Conservation (phyloP, 768 basidiomycete species). For the Psilocybe cyanescens region DNA sequence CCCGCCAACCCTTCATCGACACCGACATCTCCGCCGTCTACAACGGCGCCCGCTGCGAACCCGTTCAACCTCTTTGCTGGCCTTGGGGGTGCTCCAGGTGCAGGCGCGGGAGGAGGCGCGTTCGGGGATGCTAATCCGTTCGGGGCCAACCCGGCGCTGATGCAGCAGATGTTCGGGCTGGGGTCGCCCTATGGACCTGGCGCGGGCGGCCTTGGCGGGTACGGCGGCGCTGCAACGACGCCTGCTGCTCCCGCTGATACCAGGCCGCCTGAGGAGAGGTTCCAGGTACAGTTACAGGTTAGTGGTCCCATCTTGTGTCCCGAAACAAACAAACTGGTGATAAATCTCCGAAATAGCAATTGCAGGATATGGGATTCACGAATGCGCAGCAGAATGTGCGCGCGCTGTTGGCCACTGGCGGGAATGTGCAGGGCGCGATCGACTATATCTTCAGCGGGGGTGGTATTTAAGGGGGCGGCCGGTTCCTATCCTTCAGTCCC, state of each 20-base stretch:
- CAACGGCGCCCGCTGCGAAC: conserved; percentile 20
- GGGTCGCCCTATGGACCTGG: conserved; percentile 32
- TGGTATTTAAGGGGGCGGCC: conserved; percentile 47
- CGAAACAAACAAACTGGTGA: background rate
- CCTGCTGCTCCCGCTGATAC: conserved; percentile 64
- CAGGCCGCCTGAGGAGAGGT: conserved; percentile 88
- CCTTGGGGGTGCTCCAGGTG: conserved; percentile 16
- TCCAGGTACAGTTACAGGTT: conserved; percentile 85
- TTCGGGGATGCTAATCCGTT: conserved; percentile 34
- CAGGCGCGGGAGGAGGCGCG: conserved; percentile 25
- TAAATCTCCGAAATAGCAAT: conserved; percentile 55
- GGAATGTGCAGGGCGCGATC: conserved; percentile 90
- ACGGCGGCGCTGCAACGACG: conserved; percentile 28
- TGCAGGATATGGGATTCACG: conserved; percentile 94
- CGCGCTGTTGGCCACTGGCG: conserved; percentile 89
- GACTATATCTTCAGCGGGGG: conserved; percentile 90
- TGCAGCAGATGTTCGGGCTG: conserved; percentile 47
- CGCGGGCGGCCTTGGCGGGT: conserved; percentile 23
- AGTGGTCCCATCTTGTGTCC: conserved; percentile 17
- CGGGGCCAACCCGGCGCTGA: conserved; percentile 42
- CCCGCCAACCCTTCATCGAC: conserved; percentile 14
- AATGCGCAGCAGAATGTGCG: conserved; percentile 91
- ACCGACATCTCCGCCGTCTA: conserved; percentile 21
- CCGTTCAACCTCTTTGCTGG: conserved; percentile 27
- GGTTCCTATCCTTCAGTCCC: too few relatives aligned